phyloP scores from a whole-genome alignment of 805 yeast species.

The Kregervanrija delftensis region DNA sequence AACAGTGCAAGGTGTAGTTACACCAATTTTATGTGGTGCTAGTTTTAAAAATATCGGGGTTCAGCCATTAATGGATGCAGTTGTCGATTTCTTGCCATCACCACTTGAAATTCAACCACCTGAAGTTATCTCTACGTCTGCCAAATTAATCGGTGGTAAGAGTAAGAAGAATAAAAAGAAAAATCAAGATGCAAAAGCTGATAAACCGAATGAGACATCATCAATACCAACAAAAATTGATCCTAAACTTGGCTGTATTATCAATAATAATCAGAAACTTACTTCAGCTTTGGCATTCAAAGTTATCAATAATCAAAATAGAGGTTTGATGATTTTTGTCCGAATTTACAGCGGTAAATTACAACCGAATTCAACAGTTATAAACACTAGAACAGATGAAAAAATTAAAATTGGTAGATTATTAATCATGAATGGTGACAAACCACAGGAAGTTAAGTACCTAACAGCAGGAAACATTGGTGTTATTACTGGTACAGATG shows the following conservation, averaged over 20 bases:
- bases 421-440: constrained; percentile 82
- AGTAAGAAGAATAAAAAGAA: constrained; percentile 16
- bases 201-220: constrained; percentile 3
- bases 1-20: constrained; percentile 49
- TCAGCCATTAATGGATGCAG: constrained; percentile 86
- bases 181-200: constrained; percentile 7
- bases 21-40: constrained; percentile 89
- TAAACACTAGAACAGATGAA: constrained; percentile 65
- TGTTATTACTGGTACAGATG: constrained; percentile 70
- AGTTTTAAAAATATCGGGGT: constrained; percentile 91
- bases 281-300: constrained; percentile 86
- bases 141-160: constrained; percentile 6
- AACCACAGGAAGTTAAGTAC: constrained; percentile 60
- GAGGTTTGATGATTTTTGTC: constrained; percentile 79
- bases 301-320: constrained; percentile 75
- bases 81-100: constrained; percentile 71
- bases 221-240: constrained; percentile 32
- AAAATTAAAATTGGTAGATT: constrained; percentile 62
- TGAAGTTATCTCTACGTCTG: constrained; percentile 29
- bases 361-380: constrained; percentile 51
- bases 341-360: constrained; percentile 83
- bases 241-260: constrained; percentile 38
- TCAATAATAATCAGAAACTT: constrained; percentile 52
- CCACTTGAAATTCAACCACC: constrained; percentile 64
- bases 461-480: constrained; percentile 83